A percentile compares a stretch with the other conserved stretches of the same genome.
These are phyloP conservation scores for Colletotrichum echinochloae DNA, from an alignment of 2,329 filamentous ascomycete species.

Conservation along the genomic window DNA sequence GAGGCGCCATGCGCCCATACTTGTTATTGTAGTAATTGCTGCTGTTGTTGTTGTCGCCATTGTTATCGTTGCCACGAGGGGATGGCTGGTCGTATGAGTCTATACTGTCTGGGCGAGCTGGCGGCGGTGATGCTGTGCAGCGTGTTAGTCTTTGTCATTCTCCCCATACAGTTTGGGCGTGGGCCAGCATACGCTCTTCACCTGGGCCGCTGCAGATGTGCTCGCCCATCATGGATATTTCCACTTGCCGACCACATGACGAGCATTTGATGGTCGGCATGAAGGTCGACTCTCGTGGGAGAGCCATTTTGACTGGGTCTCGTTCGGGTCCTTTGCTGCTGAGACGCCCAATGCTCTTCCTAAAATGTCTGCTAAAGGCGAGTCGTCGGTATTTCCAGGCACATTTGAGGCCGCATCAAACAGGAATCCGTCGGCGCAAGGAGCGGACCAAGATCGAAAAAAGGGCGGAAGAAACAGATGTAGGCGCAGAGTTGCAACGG, in stretches of 20 bases:
- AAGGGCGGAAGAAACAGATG: neutral
- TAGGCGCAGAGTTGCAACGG: conserved; percentile 2
- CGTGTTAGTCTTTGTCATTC: neutral
- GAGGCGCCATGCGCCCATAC: conserved; percentile 55
- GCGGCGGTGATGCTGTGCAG: conserved; percentile 53
- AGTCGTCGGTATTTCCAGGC: conserved; percentile 21
- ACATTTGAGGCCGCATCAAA: conserved; percentile 34
- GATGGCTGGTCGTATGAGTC: conserved; percentile 45
- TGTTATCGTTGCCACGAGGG: conserved; percentile 42
- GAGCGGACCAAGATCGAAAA: conserved; percentile 18
- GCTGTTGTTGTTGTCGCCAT: too few relatives aligned
- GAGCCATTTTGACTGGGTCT: conserved; percentile 56
- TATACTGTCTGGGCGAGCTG: conserved; percentile 47
- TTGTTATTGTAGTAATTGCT: conserved; percentile 45
- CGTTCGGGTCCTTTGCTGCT: neutral
- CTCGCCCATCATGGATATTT: conserved; percentile 88
- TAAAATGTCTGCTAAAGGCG: conserved; percentile 13
- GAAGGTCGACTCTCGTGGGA: conserved; percentile 73
- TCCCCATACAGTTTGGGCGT: conserved; percentile 31
- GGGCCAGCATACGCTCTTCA: conserved; percentile 55
- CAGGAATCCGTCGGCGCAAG: conserved; percentile 17
- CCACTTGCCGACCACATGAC: conserved; percentile 79
- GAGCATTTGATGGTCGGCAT: conserved; percentile 91
- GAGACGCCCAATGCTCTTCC: conserved; percentile 9
- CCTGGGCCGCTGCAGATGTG: conserved; percentile 74